Percentiles rank a stretch among this genome's conserved stretches.
Evolutionary conservation across 2,329 filamentous ascomycete genomes (phyloP).

Genomic region (Pseudocercospora crystallina): DNA sequence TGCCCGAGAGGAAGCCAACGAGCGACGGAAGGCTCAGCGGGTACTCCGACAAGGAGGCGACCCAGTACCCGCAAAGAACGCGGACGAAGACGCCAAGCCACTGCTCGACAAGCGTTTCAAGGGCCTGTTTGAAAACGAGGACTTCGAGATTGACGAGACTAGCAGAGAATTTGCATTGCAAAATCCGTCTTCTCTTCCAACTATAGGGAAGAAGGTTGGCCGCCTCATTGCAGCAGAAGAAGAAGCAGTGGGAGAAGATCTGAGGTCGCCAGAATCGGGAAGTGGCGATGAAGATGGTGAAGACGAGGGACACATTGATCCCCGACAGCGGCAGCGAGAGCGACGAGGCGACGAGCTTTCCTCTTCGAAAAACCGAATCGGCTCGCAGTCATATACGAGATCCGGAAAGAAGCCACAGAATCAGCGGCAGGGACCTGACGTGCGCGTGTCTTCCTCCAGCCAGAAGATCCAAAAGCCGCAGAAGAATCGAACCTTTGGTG

Average conservation of each 20-base stretch:
- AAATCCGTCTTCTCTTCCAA: constrained; percentile 75
- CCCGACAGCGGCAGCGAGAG: constrained; percentile 43
- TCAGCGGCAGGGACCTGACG: constrained; percentile 45
- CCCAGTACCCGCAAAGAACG: constrained; percentile 53
- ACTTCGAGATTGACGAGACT: constrained; percentile 87
- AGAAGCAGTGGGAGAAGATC: constrained; percentile 53
- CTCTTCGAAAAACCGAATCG: constrained; percentile 55
- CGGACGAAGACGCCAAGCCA: constrained; percentile 32
- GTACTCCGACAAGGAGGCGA: constrained; percentile 61
- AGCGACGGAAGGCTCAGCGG: constrained; percentile 46
- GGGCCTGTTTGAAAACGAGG: constrained; percentile 86
- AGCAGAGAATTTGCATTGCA: constrained; percentile 82
- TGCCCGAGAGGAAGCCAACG: constrained; percentile 68
- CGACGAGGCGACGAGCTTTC: constrained; percentile 35
- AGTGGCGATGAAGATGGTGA: constrained; percentile 37
- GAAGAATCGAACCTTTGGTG: constrained; percentile 58
- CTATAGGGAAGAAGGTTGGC: constrained; percentile 39
- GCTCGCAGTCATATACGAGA: constrained; percentile 65
- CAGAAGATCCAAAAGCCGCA: constrained; percentile 38
- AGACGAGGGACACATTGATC: constrained; percentile 13
- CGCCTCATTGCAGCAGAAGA: constrained; percentile 62
- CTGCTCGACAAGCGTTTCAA: constrained; percentile 85
- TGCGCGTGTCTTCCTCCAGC: constrained; percentile 57
- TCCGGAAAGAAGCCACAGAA: constrained; percentile 50
- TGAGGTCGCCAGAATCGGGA: too few species aligned